Percentiles rank a stretch among this genome's conserved stretches.
phyloP scores from a whole-genome alignment of 2,329 filamentous ascomycete genomes.

The Rutstroemia sydowiana region DNA sequence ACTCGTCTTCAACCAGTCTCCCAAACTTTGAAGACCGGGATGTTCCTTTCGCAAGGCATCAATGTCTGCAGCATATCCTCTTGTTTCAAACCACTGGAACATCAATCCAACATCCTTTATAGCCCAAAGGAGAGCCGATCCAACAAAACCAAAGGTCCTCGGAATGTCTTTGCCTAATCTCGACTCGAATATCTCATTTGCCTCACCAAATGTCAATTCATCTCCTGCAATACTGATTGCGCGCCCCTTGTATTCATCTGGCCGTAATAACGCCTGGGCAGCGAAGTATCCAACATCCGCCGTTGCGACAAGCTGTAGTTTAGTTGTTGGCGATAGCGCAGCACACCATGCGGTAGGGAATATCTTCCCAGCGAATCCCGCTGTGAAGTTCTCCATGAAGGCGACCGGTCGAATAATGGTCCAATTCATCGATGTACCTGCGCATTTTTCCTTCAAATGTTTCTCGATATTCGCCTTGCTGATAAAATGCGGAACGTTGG shows the following conservation, averaged over 20 bases:
- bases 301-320: constrained; percentile 36
- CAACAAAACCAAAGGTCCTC: constrained; percentile 24
- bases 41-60: constrained; percentile 34
- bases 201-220: constrained; percentile 34
- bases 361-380: constrained; percentile 21
- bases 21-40: constrained; percentile 36
- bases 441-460: constrained; percentile 40
- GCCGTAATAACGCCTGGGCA: constrained; percentile 35
- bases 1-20: constrained; percentile 38
- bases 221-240: constrained; percentile 39
- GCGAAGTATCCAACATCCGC: constrained; percentile 41
- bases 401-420: constrained; percentile 49
- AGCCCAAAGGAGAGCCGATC: constrained; percentile 17
- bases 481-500: constrained; percentile 46
- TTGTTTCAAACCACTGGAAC: constrained; percentile 26
- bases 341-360: constrained; percentile 28
- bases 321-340: constrained; percentile 25
- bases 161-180: constrained; percentile 24
- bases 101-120: constrained; percentile 25
- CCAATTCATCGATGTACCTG: constrained; percentile 40
- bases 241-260: constrained; percentile 31
- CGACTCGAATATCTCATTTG: constrained; percentile 27
- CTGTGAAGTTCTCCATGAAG: constrained; percentile 43
- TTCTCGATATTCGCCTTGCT: constrained; percentile 49
- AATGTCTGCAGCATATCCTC: constrained; percentile 31